These are phyloP conservation scores for Rhodosporidiobolus odoratus DNA, from an alignment of 768 basidiomycete species.

Conservation along the genomic window DNA sequence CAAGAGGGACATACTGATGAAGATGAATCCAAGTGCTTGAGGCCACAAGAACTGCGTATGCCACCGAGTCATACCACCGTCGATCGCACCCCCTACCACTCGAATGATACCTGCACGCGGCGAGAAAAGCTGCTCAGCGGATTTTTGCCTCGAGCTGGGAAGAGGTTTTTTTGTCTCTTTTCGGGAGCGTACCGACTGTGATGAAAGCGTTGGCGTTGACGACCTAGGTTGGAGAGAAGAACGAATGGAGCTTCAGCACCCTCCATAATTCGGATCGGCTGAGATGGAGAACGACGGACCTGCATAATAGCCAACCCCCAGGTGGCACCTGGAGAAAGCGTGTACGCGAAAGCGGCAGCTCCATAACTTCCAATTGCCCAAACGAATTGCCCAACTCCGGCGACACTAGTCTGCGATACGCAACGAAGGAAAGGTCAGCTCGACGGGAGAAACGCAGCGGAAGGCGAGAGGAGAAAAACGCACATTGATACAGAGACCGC, in stretches of 20 bases:
- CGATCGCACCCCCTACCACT: neutral
- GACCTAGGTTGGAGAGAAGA: too few species aligned
- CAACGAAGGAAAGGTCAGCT: neutral
- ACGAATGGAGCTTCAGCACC: too few species aligned
- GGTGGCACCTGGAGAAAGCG: neutral
- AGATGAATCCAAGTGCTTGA: constrained; percentile 11
- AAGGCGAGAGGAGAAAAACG: neutral
- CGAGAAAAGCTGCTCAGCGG: neutral
- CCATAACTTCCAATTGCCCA: constrained; percentile 16
- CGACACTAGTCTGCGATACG: neutral
- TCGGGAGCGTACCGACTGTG: neutral
- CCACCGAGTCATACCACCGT: constrained; percentile 5
- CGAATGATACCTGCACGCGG: neutral
- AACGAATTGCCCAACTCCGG: neutral
- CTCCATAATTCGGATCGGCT: too few species aligned
- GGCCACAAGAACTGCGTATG: constrained; percentile 18
- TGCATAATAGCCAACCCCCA: constrained; percentile 17
- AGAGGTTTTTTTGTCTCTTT: too few species aligned
- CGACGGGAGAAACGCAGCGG: neutral
- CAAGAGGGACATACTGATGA: neutral
- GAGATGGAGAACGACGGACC: too few species aligned
- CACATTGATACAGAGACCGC: constrained; percentile 3
- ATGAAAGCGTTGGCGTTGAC: constrained; percentile 12
- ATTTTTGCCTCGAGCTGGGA: too few species aligned
- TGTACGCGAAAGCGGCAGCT: neutral